Percentiles rank a stretch among this genome's conserved stretches.
phyloP scores from a whole-genome alignment of 768 basidiomycete genomes.

The Coprinopsis sp. region DNA sequence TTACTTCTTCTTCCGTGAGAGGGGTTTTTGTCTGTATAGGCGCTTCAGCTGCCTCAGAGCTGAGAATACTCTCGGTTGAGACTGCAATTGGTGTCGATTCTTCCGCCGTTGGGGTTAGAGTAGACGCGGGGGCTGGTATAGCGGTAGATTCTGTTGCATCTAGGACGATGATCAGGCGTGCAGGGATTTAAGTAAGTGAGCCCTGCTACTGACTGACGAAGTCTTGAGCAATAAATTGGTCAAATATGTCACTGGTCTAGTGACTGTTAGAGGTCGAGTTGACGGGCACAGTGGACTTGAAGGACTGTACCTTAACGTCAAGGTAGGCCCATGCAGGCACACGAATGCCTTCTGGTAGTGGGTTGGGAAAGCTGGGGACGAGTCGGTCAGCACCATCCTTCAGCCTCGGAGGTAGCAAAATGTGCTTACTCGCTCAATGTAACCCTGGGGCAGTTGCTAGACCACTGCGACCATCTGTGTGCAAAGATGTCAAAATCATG shows the following conservation, averaged over 20 bases:
- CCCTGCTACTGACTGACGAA: slow-evolving; percentile 26
- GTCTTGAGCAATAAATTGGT: slow-evolving; percentile 33
- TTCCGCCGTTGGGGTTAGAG: slow-evolving; percentile 3
- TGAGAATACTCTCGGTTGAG: too few relatives aligned
- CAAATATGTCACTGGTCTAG: slow-evolving; percentile 35
- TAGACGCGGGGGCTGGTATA: slow-evolving; percentile 25
- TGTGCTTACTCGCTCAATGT: slow-evolving; percentile 24
- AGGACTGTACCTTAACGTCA: slow-evolving; percentile 37
- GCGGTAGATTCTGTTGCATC: slow-evolving; percentile 42
- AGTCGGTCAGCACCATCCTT: neutral
- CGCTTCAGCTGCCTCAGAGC: neutral
- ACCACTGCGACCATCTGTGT: slow-evolving; percentile 50
- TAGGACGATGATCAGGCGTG: slow-evolving; percentile 17
- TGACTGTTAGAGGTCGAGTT: neutral
- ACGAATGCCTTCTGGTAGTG: slow-evolving; percentile 43
- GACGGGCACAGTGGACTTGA: neutral
- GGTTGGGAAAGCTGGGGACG: slow-evolving; percentile 36
- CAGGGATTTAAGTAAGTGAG: neutral
- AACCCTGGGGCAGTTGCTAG: slow-evolving; percentile 39
- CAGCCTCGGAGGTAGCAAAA: neutral
- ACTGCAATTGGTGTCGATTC: neutral
- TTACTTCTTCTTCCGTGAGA: too few relatives aligned
- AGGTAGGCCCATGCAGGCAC: slow-evolving; percentile 64
- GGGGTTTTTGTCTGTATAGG: too few relatives aligned
- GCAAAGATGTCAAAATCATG: slow-evolving; percentile 4